Evolutionary conservation across 495 filamentous ascomycete genomes (phyloP).

Genomic region (Copromyces sp.): DNA sequence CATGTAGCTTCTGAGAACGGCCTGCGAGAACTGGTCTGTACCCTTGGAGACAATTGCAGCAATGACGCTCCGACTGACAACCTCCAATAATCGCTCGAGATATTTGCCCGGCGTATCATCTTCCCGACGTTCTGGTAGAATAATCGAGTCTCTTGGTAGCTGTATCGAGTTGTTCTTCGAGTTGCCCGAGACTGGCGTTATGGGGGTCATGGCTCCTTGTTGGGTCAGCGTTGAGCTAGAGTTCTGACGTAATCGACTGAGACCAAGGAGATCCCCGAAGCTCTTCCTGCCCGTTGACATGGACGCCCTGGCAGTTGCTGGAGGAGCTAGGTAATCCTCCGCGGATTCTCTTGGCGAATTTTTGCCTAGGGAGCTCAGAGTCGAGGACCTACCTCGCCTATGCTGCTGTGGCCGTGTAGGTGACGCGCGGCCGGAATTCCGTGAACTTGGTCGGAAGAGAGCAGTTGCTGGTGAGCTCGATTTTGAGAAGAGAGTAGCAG

Average conservation of each 20-base stretch:
- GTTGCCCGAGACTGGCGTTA: constrained; percentile 52
- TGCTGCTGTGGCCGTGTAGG: constrained; percentile 47
- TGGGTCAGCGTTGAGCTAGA: constrained; percentile 48
- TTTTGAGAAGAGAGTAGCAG: constrained; percentile 16
- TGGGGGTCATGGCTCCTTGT: constrained; percentile 52
- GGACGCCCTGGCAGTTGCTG: constrained; percentile 54
- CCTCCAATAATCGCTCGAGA: constrained; percentile 68
- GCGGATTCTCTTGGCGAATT: constrained; percentile 38
- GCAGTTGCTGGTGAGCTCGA: constrained; percentile 42
- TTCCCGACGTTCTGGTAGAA: constrained; percentile 71
- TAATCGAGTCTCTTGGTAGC: constrained; percentile 47
- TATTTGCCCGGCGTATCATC: constrained; percentile 87
- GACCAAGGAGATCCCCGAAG: constrained; percentile 75
- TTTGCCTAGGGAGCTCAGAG: constrained; percentile 63
- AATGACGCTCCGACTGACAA: constrained; percentile 65
- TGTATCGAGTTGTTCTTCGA: constrained; percentile 67
- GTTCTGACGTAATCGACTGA: constrained; percentile 67
- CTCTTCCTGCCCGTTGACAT: constrained; percentile 82
- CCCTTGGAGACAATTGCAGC: constrained; percentile 75
- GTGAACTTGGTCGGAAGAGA: constrained; percentile 53
- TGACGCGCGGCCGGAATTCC: constrained; percentile 63
- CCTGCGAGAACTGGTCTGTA: constrained; percentile 69
- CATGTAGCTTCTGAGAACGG: constrained; percentile 88
- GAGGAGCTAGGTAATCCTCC: constrained; percentile 47
- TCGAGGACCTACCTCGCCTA: constrained; percentile 72